A percentile compares a stretch with the other conserved stretches of the same genome.
These are phyloP conservation scores for Fusarium bulbicola DNA, from an alignment of 2,329 filamentous ascomycete genomes.

Conservation along the genomic window DNA sequence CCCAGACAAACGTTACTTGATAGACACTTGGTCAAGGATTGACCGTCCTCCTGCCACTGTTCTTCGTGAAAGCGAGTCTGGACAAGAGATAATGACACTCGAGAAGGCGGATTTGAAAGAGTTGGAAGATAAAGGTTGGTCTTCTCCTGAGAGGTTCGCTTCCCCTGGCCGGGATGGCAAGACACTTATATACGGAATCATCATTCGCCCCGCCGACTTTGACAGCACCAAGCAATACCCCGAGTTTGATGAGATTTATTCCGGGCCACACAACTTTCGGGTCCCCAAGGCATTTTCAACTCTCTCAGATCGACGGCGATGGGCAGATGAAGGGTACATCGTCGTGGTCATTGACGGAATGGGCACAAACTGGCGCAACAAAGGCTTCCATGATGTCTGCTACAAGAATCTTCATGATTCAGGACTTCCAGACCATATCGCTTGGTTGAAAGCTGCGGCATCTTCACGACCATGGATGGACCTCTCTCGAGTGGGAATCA, in stretches of 20 bases:
- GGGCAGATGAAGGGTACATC: conserved; percentile 44
- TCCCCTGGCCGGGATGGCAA: conserved; percentile 40
- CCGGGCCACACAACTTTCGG: conserved; percentile 41
- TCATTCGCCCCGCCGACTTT: conserved; percentile 39
- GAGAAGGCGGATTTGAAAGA: conserved; percentile 7
- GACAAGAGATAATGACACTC: conserved; percentile 25
- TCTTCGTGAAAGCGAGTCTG: conserved; percentile 32
- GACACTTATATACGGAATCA: conserved; percentile 42
- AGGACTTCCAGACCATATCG: conserved; percentile 44
- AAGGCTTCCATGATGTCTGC: conserved; percentile 44
- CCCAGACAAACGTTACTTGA: conserved; percentile 30
- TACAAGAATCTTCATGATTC: conserved; percentile 44
- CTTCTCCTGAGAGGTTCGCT: conserved; percentile 37
- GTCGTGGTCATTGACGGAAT: conserved; percentile 45
- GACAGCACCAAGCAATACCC: conserved; percentile 40
- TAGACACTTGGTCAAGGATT: conserved; percentile 42
- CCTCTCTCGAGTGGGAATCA: conserved; percentile 41
- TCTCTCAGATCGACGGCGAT: conserved; percentile 22
- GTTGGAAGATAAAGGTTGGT: conserved; percentile 21
- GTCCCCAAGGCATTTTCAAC: conserved; percentile 39
- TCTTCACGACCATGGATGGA: conserved; percentile 43
- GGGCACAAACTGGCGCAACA: conserved; percentile 46
- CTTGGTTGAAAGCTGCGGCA: conserved; percentile 43
- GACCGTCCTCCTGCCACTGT: conserved; percentile 32
- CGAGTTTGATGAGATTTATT: conserved; percentile 44